A percentile compares a stretch with the other conserved stretches of the same genome.
Conservation (phyloP, 2,329 filamentous ascomycete genomes). For the Exophiala mesophila region DNA sequence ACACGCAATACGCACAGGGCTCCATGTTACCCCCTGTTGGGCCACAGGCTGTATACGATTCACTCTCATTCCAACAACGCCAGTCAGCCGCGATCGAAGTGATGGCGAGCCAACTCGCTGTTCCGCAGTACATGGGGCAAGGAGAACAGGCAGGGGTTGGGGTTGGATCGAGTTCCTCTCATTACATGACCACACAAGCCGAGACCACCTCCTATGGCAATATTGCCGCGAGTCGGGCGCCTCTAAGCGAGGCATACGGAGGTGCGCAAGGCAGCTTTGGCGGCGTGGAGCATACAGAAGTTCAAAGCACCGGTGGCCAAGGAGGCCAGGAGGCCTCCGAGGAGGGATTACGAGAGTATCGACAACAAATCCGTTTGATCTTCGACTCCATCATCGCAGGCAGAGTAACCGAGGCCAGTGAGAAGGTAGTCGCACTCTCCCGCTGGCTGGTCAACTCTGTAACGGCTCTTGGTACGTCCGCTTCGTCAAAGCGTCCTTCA, state of each 20-base stretch:
- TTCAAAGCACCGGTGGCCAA: constrained; percentile 26
- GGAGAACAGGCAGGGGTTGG: constrained; percentile 61
- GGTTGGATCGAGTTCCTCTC: constrained; percentile 52
- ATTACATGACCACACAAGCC: constrained; percentile 63
- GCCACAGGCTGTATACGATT: constrained; percentile 65
- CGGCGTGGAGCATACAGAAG: constrained; percentile 34
- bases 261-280: constrained; percentile 48
- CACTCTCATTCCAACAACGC: constrained; percentile 66
- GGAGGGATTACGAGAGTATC: constrained; percentile 65
- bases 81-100: constrained; percentile 75
- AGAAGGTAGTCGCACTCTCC: constrained; percentile 57
- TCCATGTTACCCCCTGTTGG: constrained; percentile 61
- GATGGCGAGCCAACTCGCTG: constrained; percentile 62
- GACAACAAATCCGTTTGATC: constrained; percentile 54
- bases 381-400: constrained; percentile 67
- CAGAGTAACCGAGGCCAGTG: constrained; percentile 55
- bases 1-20: constrained; percentile 54
- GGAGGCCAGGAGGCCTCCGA: constrained; percentile 48
- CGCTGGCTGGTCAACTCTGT: constrained; percentile 64
- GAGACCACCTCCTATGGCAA: constrained; percentile 55
- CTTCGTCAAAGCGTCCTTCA: constrained; percentile 28
- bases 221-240: constrained; percentile 50
- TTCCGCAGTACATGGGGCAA: constrained; percentile 69
- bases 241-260: constrained; percentile 48
- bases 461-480: constrained; percentile 56